A percentile compares a stretch with the other conserved stretches of the same genome.
Evolutionary conservation across 1,284 basidiomycete species (phyloP).

Genomic region (Naganishia albida): DNA sequence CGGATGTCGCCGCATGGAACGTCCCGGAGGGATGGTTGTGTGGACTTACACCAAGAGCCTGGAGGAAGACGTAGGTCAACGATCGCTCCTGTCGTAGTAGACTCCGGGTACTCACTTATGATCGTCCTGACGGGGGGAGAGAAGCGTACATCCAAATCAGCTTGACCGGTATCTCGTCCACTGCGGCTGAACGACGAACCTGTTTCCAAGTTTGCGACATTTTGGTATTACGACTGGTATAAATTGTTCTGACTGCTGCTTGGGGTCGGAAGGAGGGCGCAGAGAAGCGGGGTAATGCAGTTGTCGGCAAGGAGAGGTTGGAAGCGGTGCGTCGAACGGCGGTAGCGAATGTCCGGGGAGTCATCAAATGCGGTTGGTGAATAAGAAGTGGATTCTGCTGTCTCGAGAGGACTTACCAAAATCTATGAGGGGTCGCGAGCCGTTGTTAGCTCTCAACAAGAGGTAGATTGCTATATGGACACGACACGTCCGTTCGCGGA

Average conservation of each 20-base stretch:
- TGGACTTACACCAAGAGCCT: conserved; percentile 48
- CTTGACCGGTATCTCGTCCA: background rate
- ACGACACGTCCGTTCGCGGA: too few species aligned
- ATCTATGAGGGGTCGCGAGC: background rate
- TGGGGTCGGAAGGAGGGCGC: background rate
- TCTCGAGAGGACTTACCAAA: background rate
- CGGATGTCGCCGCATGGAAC: background rate
- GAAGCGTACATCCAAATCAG: background rate
- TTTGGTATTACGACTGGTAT: conserved; percentile 4
- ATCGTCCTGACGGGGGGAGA: conserved; percentile 45
- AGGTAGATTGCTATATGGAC: background rate
- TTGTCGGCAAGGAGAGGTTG: background rate
- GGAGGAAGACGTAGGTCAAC: background rate
- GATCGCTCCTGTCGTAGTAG: too few species aligned
- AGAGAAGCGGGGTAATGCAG: background rate
- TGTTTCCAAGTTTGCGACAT: conserved; percentile 29
- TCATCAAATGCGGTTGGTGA: conserved; percentile 1
- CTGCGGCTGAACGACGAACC: background rate
- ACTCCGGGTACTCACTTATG: conserved; percentile 43
- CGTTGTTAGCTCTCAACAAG: background rate
- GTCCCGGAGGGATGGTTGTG: background rate
- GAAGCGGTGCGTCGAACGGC: conserved; percentile 4
- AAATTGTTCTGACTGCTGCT: conserved; percentile 1
- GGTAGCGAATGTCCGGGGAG: background rate
- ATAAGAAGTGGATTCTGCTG: background rate